A percentile compares a stretch with the other conserved stretches of the same genome.
These are phyloP conservation scores for Galerina marginata DNA, from an alignment of 768 basidiomycete species.

Conservation along the genomic window DNA sequence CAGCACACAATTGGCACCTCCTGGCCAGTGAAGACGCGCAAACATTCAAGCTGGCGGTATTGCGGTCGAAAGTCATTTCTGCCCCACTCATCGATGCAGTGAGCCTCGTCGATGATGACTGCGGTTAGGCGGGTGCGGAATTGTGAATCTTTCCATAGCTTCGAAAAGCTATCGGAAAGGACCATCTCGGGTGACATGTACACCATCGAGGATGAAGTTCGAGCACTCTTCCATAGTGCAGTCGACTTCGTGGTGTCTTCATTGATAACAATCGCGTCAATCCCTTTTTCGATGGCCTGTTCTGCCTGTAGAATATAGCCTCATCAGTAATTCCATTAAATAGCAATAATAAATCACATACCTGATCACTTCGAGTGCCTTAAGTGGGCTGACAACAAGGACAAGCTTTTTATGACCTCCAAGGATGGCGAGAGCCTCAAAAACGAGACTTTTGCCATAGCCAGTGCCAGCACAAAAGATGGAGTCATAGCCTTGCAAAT, in stretches of 20 bases:
- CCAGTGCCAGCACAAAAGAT: too few relatives aligned
- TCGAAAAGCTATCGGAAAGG: constrained; percentile 26
- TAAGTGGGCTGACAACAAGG: constrained; percentile 34
- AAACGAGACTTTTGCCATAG: constrained; percentile 32
- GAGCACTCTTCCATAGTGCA: constrained; percentile 20
- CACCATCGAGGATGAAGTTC: constrained; percentile 18
- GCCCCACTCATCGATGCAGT: constrained; percentile 40
- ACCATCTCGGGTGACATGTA: constrained; percentile 33
- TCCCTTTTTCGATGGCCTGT: constrained; percentile 28
- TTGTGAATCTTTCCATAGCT: constrained; percentile 32
- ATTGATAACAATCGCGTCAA: constrained; percentile 31
- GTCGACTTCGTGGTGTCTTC: constrained; percentile 28
- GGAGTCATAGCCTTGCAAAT: too few relatives aligned
- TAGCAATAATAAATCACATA: constrained; percentile 7
- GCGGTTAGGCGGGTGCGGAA: constrained; percentile 30
- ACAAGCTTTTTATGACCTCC: constrained; percentile 21
- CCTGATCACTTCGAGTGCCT: constrained; percentile 36
- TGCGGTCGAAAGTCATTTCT: constrained; percentile 28
- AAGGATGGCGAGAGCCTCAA: constrained; percentile 28
- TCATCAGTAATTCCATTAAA: background rate
- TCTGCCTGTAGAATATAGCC: constrained; percentile 9
- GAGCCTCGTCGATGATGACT: constrained; percentile 37
- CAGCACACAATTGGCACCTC: constrained; percentile 24
- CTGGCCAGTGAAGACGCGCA: constrained; percentile 30
- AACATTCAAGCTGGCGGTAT: constrained; percentile 26